Base-by-base conservation (phyloP, 2,329 filamentous ascomycete genomes). In the Didymella arachidicola region DNA sequence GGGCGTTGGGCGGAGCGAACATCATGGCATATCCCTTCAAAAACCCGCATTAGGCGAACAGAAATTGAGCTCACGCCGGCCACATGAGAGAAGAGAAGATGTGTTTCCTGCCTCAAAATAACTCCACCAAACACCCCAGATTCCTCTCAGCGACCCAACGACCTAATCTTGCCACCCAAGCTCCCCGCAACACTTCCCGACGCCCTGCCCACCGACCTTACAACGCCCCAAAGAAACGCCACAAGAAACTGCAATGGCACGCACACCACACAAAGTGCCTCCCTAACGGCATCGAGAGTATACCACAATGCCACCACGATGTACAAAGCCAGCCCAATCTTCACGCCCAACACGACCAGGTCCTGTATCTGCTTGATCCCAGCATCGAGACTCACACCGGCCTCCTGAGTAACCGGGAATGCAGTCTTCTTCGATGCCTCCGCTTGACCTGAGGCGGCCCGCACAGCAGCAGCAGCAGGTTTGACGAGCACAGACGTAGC, bases 221-320 rank as follows among this genome's bases (percentile, higher is more conserved):
- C 4, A 7, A 57, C 53, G n/a, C 61, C 46, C 60, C 63, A 69
- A 19, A 60, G 39, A 27, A 57, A 61, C 12, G 56, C 41, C 10
- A 55, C 39, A 11, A 62, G 22, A 7, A 47, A 43, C 1, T 68
- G 58, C 50, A 71, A 68, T n/a, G 72, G 71, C 27, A 67, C 67
- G 2, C 62, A 64, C 3, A 74, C 19, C 16, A 60, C 62, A 57
- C 65, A 53, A 8, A 72, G 55, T 3, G 65, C 67, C 36, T 69
- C 65, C 11, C 69, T 32, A 3, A 72, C 46, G 0, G 69, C 72
- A 57, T 74, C 69, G 2, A 74, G 65, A 7, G 73, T 25, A 44
- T 66, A 73, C 59, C 72, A 73, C 47, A 72, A n/a, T 7, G 66
- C 70, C 8, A 73, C 53, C 8, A 72, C 50, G 7, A 50, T 52